Evolutionary conservation across 371 early-diverging fungal species (phyloP), one percentile per base, ranked within the genome.

Genomic region (Mortierella sp.): DNA sequence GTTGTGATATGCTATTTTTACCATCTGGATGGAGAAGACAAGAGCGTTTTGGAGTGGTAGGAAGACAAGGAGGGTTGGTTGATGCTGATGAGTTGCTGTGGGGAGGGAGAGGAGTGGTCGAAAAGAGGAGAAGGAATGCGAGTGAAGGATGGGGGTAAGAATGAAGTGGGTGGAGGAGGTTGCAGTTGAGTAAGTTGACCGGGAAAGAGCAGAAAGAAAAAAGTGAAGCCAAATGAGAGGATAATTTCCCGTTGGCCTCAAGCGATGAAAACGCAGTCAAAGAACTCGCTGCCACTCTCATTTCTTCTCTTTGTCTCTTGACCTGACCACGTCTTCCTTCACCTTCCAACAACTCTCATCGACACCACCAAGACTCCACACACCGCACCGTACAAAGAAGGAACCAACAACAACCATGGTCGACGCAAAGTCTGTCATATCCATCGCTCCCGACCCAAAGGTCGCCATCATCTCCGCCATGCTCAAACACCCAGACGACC

Each of bases 401-500:
- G 32, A 63, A 18, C 48, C 35, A 29, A 11, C 68, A 35, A 16
- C 63, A 63, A 24, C 44, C 75, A 84, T 84, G 86, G 82, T 82
- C 24, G 85, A 85, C 54, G 79, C 82, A 74, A 85, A 85, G 70
- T 85, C 86, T 27, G 68, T 85, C 82, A 76, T 75, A 32, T 85
- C 86, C 14, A 51, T 85, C 21, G 76, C 86, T 11, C 75, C 82
- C 3, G 86, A 85, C 58, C 77, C 86, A 32, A 85, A 85, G 79
- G 86, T 85, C 68, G 82, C 82, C 79, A 76, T 85, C 79, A 82
- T 95, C 27, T 89, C 92, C 1, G 94, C 93, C 71, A 79, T 94
- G 78, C 89, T 96, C 48, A 93, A 94, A 73, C 97, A 98, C 90
- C 99, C 98, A 7, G 99, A 99, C 88, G 99, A 99, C 88, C 91